These are phyloP conservation scores for Aspergillus sp. DNA, from an alignment of 2,329 filamentous ascomycete species.

Conservation along the genomic window DNA sequence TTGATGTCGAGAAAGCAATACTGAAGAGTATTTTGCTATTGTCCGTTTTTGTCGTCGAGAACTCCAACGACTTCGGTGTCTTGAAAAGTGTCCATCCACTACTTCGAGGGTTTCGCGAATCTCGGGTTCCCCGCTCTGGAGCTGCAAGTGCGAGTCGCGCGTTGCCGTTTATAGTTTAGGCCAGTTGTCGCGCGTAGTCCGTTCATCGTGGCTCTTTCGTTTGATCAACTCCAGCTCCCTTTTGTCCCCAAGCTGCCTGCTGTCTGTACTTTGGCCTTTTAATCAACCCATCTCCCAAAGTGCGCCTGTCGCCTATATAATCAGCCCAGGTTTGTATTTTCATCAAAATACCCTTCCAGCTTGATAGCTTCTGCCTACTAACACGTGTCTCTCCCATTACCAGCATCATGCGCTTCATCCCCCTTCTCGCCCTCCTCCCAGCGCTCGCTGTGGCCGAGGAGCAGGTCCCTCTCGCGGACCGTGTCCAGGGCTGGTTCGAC, in stretches of 20 bases:
- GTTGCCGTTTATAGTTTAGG: conserved; percentile 24
- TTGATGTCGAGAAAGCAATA: not conserved
- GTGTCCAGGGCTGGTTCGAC: conserved; percentile 48
- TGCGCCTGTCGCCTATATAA: conserved; percentile 16
- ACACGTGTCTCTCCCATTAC: conserved; percentile 21
- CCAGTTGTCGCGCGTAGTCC: conserved; percentile 28
- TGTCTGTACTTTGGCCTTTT: conserved; percentile 25
- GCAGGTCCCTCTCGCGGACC: conserved; percentile 53
- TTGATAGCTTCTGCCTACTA: conserved; percentile 2
- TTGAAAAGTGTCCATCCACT: not conserved
- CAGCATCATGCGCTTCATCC: conserved; percentile 54
- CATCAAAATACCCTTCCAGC: conserved; percentile 2
- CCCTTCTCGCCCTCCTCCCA: conserved; percentile 49
- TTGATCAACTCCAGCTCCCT: conserved; percentile 20
- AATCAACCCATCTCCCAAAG: conserved; percentile 17
- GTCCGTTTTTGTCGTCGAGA: not conserved
- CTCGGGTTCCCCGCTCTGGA: conserved; percentile 18
- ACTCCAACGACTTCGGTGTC: not conserved
- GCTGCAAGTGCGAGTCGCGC: conserved; percentile 12
- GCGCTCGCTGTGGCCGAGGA: conserved; percentile 57
- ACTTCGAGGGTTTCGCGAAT: not conserved
- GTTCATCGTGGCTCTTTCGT: conserved; percentile 24
- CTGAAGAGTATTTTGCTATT: not conserved
- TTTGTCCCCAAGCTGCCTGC: conserved; percentile 23
- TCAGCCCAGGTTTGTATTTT: conserved; percentile 20